These are phyloP conservation scores for Yarrowia keelungensis DNA, from an alignment of 805 yeast genomes.

Conservation along the genomic window DNA sequence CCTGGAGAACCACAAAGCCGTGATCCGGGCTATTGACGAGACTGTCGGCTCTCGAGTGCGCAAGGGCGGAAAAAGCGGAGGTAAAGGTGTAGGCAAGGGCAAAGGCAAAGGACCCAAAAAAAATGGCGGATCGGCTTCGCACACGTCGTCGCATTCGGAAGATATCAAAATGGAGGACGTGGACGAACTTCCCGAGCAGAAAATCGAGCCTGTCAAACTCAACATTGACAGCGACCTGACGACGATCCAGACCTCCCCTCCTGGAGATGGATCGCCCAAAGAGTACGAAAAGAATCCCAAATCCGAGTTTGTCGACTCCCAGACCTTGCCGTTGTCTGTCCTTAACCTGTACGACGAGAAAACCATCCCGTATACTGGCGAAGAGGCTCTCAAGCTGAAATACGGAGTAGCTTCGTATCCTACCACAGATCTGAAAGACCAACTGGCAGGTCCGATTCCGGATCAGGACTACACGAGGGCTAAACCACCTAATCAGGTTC, in stretches of 20 bases:
- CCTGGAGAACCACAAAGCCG: constrained; percentile 35
- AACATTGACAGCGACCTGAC: constrained; percentile 24
- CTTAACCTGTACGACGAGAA: constrained; percentile 69
- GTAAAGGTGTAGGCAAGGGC: constrained; percentile 28
- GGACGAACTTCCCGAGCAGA: background rate
- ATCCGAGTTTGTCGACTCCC: constrained; percentile 74
- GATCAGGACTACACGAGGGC: constrained; percentile 82
- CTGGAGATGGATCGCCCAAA: constrained; percentile 24
- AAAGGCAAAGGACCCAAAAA: constrained; percentile 29
- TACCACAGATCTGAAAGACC: constrained; percentile 69
- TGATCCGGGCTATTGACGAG: constrained; percentile 25
- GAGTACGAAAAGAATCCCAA: constrained; percentile 65
- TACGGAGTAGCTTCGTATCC: constrained; percentile 95
- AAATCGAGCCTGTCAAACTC: constrained; percentile 20
- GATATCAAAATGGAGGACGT: constrained; percentile 3
- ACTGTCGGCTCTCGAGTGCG: constrained; percentile 16
- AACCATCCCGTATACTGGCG: constrained; percentile 70
- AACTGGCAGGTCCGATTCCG: constrained; percentile 89
- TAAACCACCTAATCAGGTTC: constrained; percentile 90
- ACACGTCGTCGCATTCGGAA: background rate
- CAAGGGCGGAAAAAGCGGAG: constrained; percentile 20
- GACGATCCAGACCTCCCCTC: constrained; percentile 3
- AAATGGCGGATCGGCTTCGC: background rate
- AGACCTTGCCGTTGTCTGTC: constrained; percentile 70
- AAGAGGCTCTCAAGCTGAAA: constrained; percentile 73